These are phyloP conservation scores for Alnus rubra DNA, from an alignment of 306 rosid species.

Conservation along the genomic window DNA sequence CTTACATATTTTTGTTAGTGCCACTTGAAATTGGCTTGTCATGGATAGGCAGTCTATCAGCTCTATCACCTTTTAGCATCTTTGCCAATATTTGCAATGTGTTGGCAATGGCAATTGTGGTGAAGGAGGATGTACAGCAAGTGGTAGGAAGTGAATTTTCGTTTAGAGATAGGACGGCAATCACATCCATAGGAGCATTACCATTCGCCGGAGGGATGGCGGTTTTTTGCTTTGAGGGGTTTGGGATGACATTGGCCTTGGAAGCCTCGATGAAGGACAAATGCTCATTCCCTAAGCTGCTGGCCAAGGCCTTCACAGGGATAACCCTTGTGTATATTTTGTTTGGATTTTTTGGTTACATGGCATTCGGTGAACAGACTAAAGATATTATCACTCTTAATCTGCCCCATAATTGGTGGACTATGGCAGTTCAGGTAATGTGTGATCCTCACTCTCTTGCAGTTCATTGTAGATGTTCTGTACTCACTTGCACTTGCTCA, in stretches of 20 bases:
- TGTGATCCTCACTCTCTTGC: not conserved
- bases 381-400: constrained; percentile 78
- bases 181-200: constrained; percentile 80
- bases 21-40: constrained; percentile 74
- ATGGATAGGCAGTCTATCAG: constrained; percentile 69
- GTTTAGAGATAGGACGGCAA: constrained; percentile 55
- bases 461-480: no score
- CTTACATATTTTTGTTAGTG: constrained; percentile 58
- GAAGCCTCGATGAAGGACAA: constrained; percentile 56
- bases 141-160: constrained; percentile 46
- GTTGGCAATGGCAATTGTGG: constrained; percentile 76
- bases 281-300: constrained; percentile 57
- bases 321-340: constrained; percentile 63
- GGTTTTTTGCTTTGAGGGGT: constrained; percentile 84
- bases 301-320: constrained; percentile 74
- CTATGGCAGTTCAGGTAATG: constrained; percentile 74
- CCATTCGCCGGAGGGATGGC: constrained; percentile 93
- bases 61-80: constrained; percentile 81
- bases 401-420: constrained; percentile 80
- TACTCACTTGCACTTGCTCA: not conserved
- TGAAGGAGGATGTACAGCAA: constrained; percentile 66
- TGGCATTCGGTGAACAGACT: constrained; percentile 91
- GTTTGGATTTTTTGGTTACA: constrained; percentile 79
- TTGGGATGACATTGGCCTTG: constrained; percentile 87
- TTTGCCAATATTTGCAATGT: constrained; percentile 81